Evolutionary conservation across 768 basidiomycete genomes (phyloP).

Genomic region (Termitomyces sp.): DNA sequence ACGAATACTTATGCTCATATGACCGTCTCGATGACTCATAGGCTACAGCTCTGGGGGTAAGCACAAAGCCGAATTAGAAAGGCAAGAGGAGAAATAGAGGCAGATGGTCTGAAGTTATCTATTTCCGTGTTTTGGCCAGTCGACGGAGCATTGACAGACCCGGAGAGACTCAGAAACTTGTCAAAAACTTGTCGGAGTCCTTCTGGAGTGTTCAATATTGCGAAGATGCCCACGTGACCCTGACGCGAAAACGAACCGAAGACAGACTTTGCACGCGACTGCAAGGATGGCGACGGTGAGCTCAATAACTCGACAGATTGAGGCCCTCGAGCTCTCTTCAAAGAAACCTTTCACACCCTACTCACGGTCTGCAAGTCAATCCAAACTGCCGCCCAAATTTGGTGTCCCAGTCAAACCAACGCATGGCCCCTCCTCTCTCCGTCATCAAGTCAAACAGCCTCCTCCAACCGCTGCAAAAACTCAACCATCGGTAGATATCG

Average conservation of each 20-base stretch:
- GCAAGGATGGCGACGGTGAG: conserved; percentile 42
- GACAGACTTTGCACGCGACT: not conserved
- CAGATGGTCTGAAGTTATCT: not conserved
- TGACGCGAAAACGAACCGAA: conserved; percentile 6
- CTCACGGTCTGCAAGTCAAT: conserved; percentile 55
- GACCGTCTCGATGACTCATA: not conserved
- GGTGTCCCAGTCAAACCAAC: conserved; percentile 46
- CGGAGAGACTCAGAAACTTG: too few species aligned
- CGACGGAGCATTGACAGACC: not conserved
- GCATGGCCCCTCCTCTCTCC: conserved; percentile 38
- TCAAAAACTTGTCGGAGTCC: too few species aligned
- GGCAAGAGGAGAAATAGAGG: not conserved
- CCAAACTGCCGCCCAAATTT: conserved; percentile 73
- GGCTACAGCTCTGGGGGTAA: too few species aligned
- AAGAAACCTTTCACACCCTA: conserved; percentile 37
- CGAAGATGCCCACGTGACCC: conserved; percentile 8
- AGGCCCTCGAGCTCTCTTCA: conserved; percentile 63
- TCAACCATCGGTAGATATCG: conserved; percentile 63
- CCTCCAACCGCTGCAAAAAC: conserved; percentile 17
- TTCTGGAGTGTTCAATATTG: not conserved
- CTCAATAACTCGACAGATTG: conserved; percentile 65
- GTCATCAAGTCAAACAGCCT: conserved; percentile 29
- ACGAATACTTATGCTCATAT: not conserved
- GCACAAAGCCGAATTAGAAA: too few species aligned
- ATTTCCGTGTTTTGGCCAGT: not conserved